phyloP scores from a whole-genome alignment of 805 yeast genomes.

The Yamadazyma olivae region DNA sequence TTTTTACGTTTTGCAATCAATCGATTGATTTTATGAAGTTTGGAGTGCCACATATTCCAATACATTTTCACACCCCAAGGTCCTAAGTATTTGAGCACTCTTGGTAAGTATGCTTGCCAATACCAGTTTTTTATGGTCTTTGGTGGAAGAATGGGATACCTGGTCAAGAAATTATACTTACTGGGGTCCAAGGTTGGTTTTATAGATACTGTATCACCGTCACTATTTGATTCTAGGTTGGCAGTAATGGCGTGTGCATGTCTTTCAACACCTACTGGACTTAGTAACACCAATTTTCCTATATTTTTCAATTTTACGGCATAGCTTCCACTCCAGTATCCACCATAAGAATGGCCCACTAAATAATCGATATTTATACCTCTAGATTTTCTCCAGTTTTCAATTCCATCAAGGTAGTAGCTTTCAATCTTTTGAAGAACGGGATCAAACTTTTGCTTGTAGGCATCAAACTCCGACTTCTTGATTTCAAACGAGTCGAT shows the following conservation, averaged over 20 bases:
- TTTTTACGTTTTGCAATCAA: constrained; percentile 32
- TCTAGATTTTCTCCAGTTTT: constrained; percentile 56
- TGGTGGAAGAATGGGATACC: constrained; percentile 40
- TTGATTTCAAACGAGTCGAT: constrained; percentile 31
- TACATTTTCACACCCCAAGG: constrained; percentile 39
- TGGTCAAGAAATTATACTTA: constrained; percentile 43
- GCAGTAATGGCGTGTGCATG: constrained; percentile 58
- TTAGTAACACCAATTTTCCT: constrained; percentile 54
- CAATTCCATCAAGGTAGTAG: constrained; percentile 58
- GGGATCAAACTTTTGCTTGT: constrained; percentile 33
- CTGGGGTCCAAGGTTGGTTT: constrained; percentile 43
- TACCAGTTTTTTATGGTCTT: constrained; percentile 32
- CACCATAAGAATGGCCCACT: constrained; percentile 80
- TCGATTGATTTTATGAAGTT: constrained; percentile 37
- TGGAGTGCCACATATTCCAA: constrained; percentile 39
- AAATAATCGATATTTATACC: constrained; percentile 54
- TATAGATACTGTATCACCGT: constrained; percentile 5
- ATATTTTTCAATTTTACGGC: constrained; percentile 51
- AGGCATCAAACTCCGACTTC: constrained; percentile 23
- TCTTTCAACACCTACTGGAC: constrained; percentile 80
- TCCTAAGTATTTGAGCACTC: constrained; percentile 43
- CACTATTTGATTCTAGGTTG: background rate
- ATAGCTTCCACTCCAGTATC: constrained; percentile 65
- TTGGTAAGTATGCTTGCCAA: constrained; percentile 45
- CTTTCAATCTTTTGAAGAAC: constrained; percentile 47